Base-by-base conservation (phyloP, 1,284 basidiomycete genomes). In the Cryptococcus amylolentus region DNA sequence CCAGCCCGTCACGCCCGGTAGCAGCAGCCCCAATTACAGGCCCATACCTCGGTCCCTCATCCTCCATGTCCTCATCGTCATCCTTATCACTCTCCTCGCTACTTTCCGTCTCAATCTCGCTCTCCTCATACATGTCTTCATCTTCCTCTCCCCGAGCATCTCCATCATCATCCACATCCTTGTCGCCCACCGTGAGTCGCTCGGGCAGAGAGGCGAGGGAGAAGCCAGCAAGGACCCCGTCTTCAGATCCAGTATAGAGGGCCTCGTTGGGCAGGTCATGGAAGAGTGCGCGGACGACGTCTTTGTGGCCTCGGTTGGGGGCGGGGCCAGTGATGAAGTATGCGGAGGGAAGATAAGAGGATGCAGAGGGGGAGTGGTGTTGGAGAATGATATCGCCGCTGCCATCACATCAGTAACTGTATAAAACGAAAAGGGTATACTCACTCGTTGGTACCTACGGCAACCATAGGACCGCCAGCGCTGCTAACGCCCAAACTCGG, bases 181-280 rank as follows among this genome's bases (percentile, higher is more conserved):
- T 63, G 54, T 78, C 72, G 13, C 77, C 77, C 2, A 67, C 58
- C 1, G 66, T 6, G 39, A 76, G 58, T 4, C 66, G 54, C 5
- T 54, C 56, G 6, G 68, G 62, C 14, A 76, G 51, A 26, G 65
- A 59, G 9, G 66, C 59, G 4, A 79, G 60, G n/a, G 65, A 69
- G 75, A 77, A 79, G 9, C 76, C 75, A 14, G 71, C 72, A 10
- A 79, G 63, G 4, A 78, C 69, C 9, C 75, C 75, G 56, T 78
- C 77, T 63, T 78, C 77, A 5, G 70, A 74, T 1, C 78, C 78
- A 1, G 77, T 78, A 62, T 77, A 79, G 6, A 79, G 51, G 9
- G 71, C 76, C 54, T 75, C 68, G 54, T 73, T 73, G 13, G 52
- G n/a, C 12, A 66, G 26, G 46, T 76, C 73, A 59, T 78, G 73